Conservation (phyloP, 257 asterid genomes). For the Anisodus tanguticus region DNA sequence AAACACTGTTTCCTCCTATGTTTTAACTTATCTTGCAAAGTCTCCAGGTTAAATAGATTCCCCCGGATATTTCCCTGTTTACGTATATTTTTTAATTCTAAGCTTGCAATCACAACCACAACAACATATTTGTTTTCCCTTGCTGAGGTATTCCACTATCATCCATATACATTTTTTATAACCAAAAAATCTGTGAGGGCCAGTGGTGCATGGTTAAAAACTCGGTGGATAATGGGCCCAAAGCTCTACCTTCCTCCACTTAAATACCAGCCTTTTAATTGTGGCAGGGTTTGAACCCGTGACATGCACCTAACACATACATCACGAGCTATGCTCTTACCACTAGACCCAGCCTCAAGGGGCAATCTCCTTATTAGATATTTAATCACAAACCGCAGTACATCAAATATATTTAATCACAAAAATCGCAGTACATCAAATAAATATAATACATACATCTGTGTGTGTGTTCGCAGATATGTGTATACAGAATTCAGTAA, state of each 20-base stretch:
- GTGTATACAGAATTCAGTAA: constrained; percentile 12
- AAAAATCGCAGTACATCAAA: not conserved
- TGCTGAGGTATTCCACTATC: not conserved
- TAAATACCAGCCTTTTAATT: not conserved
- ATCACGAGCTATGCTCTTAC: not conserved
- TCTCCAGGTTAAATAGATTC: not conserved
- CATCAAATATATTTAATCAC: not conserved
- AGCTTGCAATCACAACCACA: constrained; percentile 6
- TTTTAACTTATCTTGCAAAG: constrained; percentile 7
- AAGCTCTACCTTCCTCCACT: not conserved
- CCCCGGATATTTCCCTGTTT: not conserved
- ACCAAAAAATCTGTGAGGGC: not conserved
- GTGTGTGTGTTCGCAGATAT: not conserved
- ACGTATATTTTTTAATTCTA: constrained; percentile 5
- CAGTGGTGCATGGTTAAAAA: not conserved
- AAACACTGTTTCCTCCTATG: not conserved
- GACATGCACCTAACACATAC: not conserved
- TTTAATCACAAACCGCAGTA: not conserved
- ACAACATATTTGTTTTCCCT: not conserved
- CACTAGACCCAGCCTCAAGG: not conserved
- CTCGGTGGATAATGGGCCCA: not conserved
- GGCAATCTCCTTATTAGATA: not conserved
- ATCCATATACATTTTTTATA: not conserved
- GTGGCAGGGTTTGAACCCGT: not conserved
- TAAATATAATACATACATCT: constrained; percentile 6